Evolutionary conservation across 306 rosid genomes (phyloP), one percentile per base, ranked within the genome.

Genomic region (Sechiopsis laciniata): DNA sequence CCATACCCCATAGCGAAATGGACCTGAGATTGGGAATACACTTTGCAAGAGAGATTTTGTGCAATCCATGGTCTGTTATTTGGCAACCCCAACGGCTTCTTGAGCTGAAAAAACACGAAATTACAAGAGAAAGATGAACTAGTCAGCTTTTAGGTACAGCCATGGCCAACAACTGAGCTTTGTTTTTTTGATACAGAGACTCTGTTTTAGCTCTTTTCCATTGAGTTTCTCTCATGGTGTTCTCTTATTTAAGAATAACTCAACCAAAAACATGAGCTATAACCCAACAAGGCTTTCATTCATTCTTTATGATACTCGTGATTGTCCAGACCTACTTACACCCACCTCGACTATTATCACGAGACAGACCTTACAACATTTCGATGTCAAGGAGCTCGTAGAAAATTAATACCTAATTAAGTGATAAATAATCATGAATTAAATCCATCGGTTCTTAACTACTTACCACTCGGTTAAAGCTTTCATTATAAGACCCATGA

Each of bases 21-120:
- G 98, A 90, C 51, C 85, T 86, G 74, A 94, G 94, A 74, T 86
- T 89, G 80, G 77, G 57, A 32, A 84, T 78, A 73, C 97, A 94
- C 77, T 86, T 87, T 2, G 97, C 90, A 75, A 78, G 56, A 42
- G 98, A 94, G 74, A 91, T 84, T 76, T 87, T 72, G 59, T 74
- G 20, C 14, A 94, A 87, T 77, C 97, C 97, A 35, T 58, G 67
- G 63, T 94, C 97, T 14, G 92, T 85, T 75, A 90, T 86, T 75
- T 94, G 96, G 76, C 96, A 89, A 62, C 92, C 85, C 96, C 97
- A 94, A 0, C 97, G 80, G 82, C 96, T 89, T 69, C 95, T 87
- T 10, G 97, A 91, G 78, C 99, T 94, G 87, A 69, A 82, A 20
- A 15, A 52, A 75, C 22, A 66, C 29, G 45, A 3, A 55, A 59